Base-by-base conservation (phyloP, 768 basidiomycete genomes). In the Austroboletus eburneus region DNA sequence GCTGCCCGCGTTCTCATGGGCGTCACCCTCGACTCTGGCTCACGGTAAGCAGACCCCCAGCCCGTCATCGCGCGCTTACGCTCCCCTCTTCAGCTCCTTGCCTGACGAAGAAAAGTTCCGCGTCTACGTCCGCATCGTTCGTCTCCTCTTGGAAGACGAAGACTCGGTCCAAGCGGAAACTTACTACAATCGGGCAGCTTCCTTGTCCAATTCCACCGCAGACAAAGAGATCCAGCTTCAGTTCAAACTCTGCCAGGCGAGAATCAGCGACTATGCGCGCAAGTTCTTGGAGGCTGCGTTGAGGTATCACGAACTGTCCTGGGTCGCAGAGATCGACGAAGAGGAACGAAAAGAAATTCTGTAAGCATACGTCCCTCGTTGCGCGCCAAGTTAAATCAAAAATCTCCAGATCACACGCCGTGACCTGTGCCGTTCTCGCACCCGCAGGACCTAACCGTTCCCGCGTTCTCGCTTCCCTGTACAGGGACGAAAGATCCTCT, bases 141-240 rank as follows among this genome's bases (percentile, higher is more conserved):
- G 96, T 16, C 76, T 98, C 5, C 77, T 96, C 17, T 77, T 99
- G 27, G 95, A 99, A 71, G 93, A 96, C 45, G 93, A 95, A 63
- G 95, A 99, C 61, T 91, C 90, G 4, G 87, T 94, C 2, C 90
- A 93, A 66, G 96, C 96, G n/a, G 95, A 98, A 64, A 90, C 92
- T 2, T 98, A 93, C 69, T 95, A 95, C 67, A 95, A 94, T 61
- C 88, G 96, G 45, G 96, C 96, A 17, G 90, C 92, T 1, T 79
- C 93, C 18, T 78, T 97, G 18, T 83, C 91, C 20, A 87, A 92
- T 63, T 80, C 84, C 14, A 80, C 87, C 32, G 74, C 72, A 14
- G 83, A 97, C 68, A 83, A 80, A 57, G 88, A 86, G 62, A 87
- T 85, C 13, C 74, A 85, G 30, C 76, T 95, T 20, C 77, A 83